Evolutionary conservation across 345 rosid species (phyloP).

Genomic region (Noccaea caerulescens): DNA sequence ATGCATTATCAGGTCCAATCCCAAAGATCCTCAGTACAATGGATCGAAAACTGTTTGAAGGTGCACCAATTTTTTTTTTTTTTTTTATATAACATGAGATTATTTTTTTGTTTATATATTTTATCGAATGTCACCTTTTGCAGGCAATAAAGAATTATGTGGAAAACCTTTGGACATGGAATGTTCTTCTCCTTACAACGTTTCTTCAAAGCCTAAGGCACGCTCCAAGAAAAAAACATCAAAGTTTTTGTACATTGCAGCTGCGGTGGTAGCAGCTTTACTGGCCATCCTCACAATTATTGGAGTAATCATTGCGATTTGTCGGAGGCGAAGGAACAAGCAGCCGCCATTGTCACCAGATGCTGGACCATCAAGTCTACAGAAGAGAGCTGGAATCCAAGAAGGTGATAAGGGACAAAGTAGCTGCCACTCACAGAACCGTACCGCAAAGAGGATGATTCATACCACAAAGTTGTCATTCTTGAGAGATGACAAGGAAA

Average conservation of each 20-base stretch:
- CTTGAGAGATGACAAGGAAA: conserved; percentile 67
- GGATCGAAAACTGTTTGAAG: conserved; percentile 52
- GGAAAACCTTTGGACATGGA: conserved; percentile 54
- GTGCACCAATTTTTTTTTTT: conserved; percentile 33
- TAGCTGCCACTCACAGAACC: conserved; percentile 38
- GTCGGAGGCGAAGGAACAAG: conserved; percentile 10
- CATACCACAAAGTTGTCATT: conserved; percentile 55
- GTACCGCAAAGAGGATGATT: conserved; percentile 40
- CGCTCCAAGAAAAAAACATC: conserved; percentile 17
- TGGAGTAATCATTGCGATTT: conserved; percentile 19
- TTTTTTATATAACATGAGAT: neutral
- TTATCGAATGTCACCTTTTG: neutral
- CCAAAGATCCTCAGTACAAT: conserved; percentile 52
- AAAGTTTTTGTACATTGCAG: conserved; percentile 34
- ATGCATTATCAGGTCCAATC: conserved; percentile 62
- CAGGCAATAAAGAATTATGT: conserved; percentile 79
- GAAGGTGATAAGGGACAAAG: conserved; percentile 37
- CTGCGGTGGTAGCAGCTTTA: conserved; percentile 35
- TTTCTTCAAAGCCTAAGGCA: neutral
- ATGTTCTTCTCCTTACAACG: conserved; percentile 32
- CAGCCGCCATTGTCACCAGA: conserved; percentile 42
- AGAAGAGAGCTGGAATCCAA: conserved; percentile 48
- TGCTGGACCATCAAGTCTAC: conserved; percentile 55
- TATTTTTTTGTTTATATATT: neutral
- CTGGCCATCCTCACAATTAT: conserved; percentile 17